A percentile compares a stretch with the other conserved stretches of the same genome.
Conservation (phyloP, 1,284 basidiomycete genomes). For the Heliocybe sulcata region DNA sequence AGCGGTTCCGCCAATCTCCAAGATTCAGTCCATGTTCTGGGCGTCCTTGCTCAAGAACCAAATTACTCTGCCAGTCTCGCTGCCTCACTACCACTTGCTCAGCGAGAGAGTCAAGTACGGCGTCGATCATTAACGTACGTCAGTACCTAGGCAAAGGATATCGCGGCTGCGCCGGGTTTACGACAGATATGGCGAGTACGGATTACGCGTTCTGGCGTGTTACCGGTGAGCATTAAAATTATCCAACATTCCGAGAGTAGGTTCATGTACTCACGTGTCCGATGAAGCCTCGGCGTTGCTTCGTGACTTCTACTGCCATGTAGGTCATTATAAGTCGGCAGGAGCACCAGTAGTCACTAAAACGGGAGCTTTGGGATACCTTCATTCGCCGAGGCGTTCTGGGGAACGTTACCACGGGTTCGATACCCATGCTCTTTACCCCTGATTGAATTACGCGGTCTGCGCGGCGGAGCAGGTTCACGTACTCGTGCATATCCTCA, state of each 20-base stretch:
- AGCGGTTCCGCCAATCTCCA: slow-evolving; percentile 62
- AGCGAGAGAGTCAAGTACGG: slow-evolving; percentile 55
- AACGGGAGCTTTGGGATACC: slow-evolving; percentile 61
- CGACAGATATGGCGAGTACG: slow-evolving; percentile 42
- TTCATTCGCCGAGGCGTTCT: slow-evolving; percentile 46
- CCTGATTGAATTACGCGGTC: slow-evolving; percentile 21
- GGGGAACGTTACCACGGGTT: slow-evolving; percentile 58
- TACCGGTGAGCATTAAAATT: slow-evolving; percentile 44
- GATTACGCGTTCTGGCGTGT: slow-evolving; percentile 43
- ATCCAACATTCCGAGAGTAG: not conserved
- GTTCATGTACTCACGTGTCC: not conserved
- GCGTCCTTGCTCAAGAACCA: slow-evolving; percentile 40
- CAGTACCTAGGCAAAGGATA: slow-evolving; percentile 53
- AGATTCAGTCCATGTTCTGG: slow-evolving; percentile 62
- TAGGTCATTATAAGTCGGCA: slow-evolving; percentile 41
- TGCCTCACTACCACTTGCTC: slow-evolving; percentile 53
- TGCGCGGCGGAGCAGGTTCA: not conserved
- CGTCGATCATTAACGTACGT: slow-evolving; percentile 51
- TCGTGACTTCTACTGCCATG: slow-evolving; percentile 57
- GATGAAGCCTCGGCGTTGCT: slow-evolving; percentile 57
- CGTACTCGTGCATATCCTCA: no score
- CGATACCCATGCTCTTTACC: slow-evolving; percentile 46
- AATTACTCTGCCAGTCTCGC: slow-evolving; percentile 35
- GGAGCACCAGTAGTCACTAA: slow-evolving; percentile 37
- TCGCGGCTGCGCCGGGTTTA: slow-evolving; percentile 49